These are phyloP conservation scores for Nannizziopsis barbatae DNA, from an alignment of 2,329 filamentous ascomycete genomes.

Conservation along the genomic window DNA sequence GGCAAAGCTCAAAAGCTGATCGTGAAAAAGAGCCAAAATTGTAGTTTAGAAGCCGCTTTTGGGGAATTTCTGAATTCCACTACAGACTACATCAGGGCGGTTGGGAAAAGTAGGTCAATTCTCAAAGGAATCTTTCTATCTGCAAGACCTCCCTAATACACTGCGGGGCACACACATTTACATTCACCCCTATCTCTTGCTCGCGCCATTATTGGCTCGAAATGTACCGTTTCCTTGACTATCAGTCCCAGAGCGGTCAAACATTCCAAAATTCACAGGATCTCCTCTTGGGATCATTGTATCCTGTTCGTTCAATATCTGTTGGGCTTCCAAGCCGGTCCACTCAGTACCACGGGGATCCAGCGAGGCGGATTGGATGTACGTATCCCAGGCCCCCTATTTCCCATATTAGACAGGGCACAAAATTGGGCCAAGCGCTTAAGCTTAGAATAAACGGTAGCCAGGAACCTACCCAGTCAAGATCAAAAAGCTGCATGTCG, in stretches of 20 bases:
- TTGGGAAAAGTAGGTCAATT: too few relatives aligned
- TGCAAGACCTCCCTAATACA: too few relatives aligned
- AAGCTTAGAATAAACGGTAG: background rate
- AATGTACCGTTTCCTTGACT: too few relatives aligned
- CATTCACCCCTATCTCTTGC: too few relatives aligned
- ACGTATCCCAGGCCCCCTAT: conserved; percentile 58
- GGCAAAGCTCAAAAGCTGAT: conserved; percentile 23
- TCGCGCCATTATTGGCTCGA: too few relatives aligned
- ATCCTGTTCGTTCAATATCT: conserved; percentile 3
- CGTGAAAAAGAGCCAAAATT: conserved; percentile 18
- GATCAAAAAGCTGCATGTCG: conserved; percentile 43
- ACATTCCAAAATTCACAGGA: too few relatives aligned
- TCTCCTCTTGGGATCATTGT: background rate
- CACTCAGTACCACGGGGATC: conserved; percentile 33
- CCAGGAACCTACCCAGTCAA: conserved; percentile 49
- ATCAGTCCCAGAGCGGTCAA: too few relatives aligned
- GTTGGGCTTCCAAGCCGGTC: conserved; percentile 27
- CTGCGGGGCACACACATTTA: too few relatives aligned
- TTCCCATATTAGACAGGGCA: background rate
- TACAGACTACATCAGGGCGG: too few relatives aligned
- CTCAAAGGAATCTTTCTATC: too few relatives aligned
- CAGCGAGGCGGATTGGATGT: conserved; percentile 49
- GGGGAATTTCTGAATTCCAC: too few relatives aligned
- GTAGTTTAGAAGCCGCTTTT: conserved; percentile 1
- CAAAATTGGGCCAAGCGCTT: too few relatives aligned